Evolutionary conservation across 176 grass and related monocot genomes (phyloP), one percentile per base, ranked within the genome.

Genomic region (Paspalum vaginatum): DNA sequence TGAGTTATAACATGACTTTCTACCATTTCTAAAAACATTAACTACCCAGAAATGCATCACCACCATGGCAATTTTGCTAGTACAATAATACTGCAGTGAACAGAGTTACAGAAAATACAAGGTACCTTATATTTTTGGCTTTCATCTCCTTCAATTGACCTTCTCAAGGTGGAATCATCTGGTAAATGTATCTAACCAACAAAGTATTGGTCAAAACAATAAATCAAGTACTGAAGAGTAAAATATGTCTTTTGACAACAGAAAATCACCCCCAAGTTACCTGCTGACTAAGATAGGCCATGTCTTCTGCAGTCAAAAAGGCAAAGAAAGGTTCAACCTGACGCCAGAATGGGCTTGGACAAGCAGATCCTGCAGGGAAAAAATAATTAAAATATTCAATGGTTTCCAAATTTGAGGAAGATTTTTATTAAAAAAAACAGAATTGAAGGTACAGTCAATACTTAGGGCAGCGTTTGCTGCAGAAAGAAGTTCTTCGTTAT

Each of bases 391-490:
- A 38, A 84, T 57, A 84, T 45, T 21, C 20, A 76, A 43, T 7
- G 20, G 5, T 70, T 76, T 37, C 7, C 40, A 76, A 87, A 70
- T 18, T 18, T 20, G 38, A 39, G 18, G 54, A 24, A 62, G 7
- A 25, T 61, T 61, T 45, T 45, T 32, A 32, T 32, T 32, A 70
- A 9, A 38, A 22, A 76, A 63, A 81, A 11, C 67, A 81, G 54
- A 82, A 70, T 75, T 67, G 43, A 61, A 64, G 74, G 74, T 70
- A 76, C 60, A 74, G 70, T 22, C 51, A 55, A 60, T 90, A 93
- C 91, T 87, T 85, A 93, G 15, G 75, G 81, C 85, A 72, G 56
- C 50, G 76, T 90, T 90, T 72, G 85, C 91, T 76, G 91, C 85
- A 76, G 91, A 78, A 75, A 90, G 70, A 85, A 93, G 85, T 53